A percentile compares a stretch with the other conserved stretches of the same genome.
phyloP scores from a whole-genome alignment of 257 asterid genomes.

The Ajuga chamaepitys region DNA sequence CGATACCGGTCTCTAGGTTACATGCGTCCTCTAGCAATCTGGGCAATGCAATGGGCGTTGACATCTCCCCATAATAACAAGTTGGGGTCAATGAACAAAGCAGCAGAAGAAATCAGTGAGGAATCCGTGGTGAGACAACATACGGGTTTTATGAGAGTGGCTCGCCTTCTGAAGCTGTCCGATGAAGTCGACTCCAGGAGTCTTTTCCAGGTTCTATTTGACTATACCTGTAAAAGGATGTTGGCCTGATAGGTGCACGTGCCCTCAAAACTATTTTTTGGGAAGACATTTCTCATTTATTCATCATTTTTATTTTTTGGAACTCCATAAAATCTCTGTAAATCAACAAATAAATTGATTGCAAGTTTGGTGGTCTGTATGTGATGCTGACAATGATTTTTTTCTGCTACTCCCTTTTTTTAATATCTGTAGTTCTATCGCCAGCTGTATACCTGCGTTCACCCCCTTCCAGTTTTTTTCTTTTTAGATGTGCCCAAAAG shows the following conservation, averaged over 20 bases:
- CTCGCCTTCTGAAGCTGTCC: constrained; percentile 60
- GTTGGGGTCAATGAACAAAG: background rate
- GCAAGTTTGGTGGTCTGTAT: too few species aligned
- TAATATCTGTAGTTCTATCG: too few species aligned
- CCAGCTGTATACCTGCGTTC: too few species aligned
- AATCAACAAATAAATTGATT: too few species aligned
- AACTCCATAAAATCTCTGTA: too few species aligned
- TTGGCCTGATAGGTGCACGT: constrained; percentile 37
- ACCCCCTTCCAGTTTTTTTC: too few species aligned
- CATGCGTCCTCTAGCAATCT: constrained; percentile 92
- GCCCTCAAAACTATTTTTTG: too few species aligned
- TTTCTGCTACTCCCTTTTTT: too few species aligned
- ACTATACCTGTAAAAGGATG: constrained; percentile 74
- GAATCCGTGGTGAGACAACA: constrained; percentile 63
- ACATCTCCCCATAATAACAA: constrained; percentile 24
- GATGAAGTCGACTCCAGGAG: constrained; percentile 64
- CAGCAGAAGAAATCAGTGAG: constrained; percentile 24
- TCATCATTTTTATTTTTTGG: too few species aligned
- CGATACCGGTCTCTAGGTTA: constrained; percentile 66
- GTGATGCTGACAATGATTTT: too few species aligned
- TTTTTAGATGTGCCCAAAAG: too few species aligned
- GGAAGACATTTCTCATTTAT: too few species aligned
- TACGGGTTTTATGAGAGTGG: constrained; percentile 64
- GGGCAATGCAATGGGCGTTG: constrained; percentile 99
- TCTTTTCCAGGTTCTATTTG: constrained; percentile 63